Evolutionary conservation across 1,284 basidiomycete species (phyloP).

Genomic region (Moesziomyces aphidis): DNA sequence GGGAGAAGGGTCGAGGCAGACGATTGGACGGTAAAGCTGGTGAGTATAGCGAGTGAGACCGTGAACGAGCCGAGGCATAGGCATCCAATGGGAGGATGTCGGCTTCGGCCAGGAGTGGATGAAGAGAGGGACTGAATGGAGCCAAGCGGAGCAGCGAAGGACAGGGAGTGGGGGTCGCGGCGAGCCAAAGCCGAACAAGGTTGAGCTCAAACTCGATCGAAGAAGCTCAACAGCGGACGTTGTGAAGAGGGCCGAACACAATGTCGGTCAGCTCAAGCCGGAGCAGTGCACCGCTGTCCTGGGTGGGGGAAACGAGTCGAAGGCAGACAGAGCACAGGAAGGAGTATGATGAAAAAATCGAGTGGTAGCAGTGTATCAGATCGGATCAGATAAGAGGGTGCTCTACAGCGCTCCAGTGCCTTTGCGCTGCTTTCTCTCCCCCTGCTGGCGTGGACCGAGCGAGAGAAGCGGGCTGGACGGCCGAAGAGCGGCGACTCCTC

Average conservation of each 20-base stretch:
- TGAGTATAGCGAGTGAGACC: not conserved
- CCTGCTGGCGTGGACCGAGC: too few species aligned
- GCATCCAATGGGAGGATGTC: not conserved
- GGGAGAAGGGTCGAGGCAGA: constrained; percentile 2
- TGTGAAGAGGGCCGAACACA: not conserved
- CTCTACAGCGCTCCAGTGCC: constrained; percentile 8
- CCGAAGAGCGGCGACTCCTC: not conserved
- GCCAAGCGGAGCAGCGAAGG: too few species aligned
- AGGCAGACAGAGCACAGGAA: not conserved
- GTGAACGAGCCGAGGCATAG: constrained; percentile 4
- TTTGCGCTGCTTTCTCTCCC: not conserved
- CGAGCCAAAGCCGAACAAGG: not conserved
- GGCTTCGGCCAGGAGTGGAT: not conserved
- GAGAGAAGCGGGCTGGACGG: too few species aligned
- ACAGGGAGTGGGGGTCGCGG: too few species aligned
- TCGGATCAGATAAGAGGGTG: constrained; percentile 28
- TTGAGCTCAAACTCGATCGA: too few species aligned
- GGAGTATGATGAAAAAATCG: not conserved
- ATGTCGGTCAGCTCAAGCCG: not conserved
- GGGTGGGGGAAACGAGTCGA: too few species aligned
- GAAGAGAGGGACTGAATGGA: not conserved
- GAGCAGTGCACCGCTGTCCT: not conserved
- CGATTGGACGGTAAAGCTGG: not conserved
- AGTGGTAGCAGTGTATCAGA: constrained; percentile 17
- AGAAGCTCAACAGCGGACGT: not conserved